Percentiles rank a stretch among this genome's conserved stretches.
Evolutionary conservation across 1,139 yeast genomes (phyloP).

Genomic region (Blastobotrys capitulatus): DNA sequence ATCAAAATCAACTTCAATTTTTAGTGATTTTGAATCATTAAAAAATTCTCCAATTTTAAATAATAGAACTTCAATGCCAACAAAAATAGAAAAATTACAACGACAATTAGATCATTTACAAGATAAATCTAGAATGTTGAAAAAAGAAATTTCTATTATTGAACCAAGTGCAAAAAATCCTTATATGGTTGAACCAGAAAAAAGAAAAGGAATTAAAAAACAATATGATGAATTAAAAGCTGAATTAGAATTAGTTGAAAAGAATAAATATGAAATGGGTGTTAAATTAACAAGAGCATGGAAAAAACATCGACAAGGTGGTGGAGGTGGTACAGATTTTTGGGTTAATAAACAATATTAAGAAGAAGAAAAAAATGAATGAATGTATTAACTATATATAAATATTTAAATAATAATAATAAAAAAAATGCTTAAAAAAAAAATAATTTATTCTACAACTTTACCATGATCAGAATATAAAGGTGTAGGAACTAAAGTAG

Average conservation of each 20-base stretch:
- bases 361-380: background rate
- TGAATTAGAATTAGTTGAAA: conserved; percentile 23
- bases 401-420: background rate
- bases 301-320: conserved; percentile 20
- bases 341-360: conserved; percentile 20
- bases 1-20: background rate
- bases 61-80: background rate
- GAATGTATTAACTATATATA: background rate
- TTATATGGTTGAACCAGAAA: conserved; percentile 15
- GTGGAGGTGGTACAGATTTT: conserved; percentile 23
- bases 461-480: conserved; percentile 60
- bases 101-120: conserved; percentile 14
- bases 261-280: conserved; percentile 26
- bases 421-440: background rate
- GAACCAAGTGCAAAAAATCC: conserved; percentile 11
- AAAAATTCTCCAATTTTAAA: background rate
- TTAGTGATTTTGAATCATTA: background rate
- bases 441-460: background rate
- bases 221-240: conserved; percentile 13
- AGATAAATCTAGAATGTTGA: conserved; percentile 7
- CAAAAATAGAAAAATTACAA: conserved; percentile 16
- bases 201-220: conserved; percentile 16
- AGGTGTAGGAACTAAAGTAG: conserved; percentile 53
- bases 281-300: conserved; percentile 25
- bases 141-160: conserved; percentile 10